Evolutionary conservation across 768 basidiomycete species (phyloP), one percentile per base, ranked within the genome.

Genomic region (Clitopilus passeckerianus): DNA sequence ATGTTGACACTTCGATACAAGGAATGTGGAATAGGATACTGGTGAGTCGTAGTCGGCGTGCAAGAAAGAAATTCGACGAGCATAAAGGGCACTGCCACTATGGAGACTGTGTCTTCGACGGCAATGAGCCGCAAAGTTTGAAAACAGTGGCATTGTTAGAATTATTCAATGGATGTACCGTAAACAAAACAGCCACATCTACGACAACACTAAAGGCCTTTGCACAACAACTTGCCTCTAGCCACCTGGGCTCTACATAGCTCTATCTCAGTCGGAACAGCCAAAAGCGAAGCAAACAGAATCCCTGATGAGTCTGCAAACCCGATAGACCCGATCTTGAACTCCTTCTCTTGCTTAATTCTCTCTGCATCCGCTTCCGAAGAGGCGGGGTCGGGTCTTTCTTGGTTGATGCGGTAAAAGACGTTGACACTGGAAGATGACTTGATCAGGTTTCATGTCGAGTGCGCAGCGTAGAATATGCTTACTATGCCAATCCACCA

Each of bases 401-500:
- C 90, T 63, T 90, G 90, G 58, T 91, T 94, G 59, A 95, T 79
- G 43, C 82, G 85, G 71, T 90, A 92, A 71, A 90, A 95, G 9
- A 87, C 90, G 66, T 93, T 95, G 54, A 95, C 93, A 64, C 91
- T 92, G 54, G n/a, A 44, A 50, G 22, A 57, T 16, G 18, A 50
- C 30, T 63, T 53, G 18, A 44, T 44, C 33, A 41, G 54, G 35
- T 50, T 50, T 22, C 12, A 50, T n/a, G 46, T 16, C 27, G n/a
- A 52, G 53, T 41, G 14, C 24, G 12, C 16, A 23, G 55, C 37
- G 37, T 20, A 24, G 34, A 46, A 62, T 53, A 59, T 53, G 79
- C 90, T 69, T 66, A 93, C 92, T 97, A 98, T 15, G 93, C 93
- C 10, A 90, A 78, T 5, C 96, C 96, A 30, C 96, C 96, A 63